A percentile compares a stretch with the other conserved stretches of the same genome.
phyloP scores from a whole-genome alignment of 768 basidiomycete genomes.

The Collybia mongolica region DNA sequence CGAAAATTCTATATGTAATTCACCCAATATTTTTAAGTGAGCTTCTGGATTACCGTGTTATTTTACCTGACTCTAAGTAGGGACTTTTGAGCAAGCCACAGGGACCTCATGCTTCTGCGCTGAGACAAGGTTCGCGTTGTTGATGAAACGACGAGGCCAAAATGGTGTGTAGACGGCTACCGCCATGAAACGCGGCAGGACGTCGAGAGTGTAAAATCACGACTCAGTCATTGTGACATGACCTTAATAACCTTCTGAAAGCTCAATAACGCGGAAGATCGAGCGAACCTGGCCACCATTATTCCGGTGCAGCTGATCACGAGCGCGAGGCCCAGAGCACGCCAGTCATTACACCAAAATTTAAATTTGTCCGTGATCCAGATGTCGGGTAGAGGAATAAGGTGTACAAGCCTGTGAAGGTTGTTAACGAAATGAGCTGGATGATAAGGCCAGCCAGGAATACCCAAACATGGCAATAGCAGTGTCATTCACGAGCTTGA shows the following conservation, averaged over 20 bases:
- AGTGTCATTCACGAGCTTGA: neutral
- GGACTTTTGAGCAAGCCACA: too few species aligned
- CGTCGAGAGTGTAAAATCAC: constrained; percentile 66
- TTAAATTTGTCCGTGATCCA: constrained; percentile 38
- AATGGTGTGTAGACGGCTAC: constrained; percentile 53
- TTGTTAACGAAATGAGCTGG: constrained; percentile 51
- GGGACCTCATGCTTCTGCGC: too few species aligned
- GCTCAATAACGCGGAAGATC: constrained; percentile 56
- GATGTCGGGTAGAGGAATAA: constrained; percentile 43
- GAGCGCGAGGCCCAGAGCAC: constrained; percentile 48
- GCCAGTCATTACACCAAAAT: constrained; percentile 59
- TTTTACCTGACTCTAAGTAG: too few species aligned
- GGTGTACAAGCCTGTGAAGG: constrained; percentile 45
- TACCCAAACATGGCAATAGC: constrained; percentile 27
- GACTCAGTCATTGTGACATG: constrained; percentile 54
- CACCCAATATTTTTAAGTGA: too few species aligned
- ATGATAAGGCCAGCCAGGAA: constrained; percentile 57
- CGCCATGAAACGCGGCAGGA: constrained; percentile 64
- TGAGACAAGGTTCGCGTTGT: too few species aligned
- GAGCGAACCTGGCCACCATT: constrained; percentile 66
- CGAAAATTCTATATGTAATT: too few species aligned
- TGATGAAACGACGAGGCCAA: constrained; percentile 65
- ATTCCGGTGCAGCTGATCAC: constrained; percentile 60
- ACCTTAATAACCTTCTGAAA: constrained; percentile 62
- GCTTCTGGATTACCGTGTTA: too few species aligned